Evolutionary conservation across 2,329 filamentous ascomycete species (phyloP).

Genomic region (Ilyonectria robusta): DNA sequence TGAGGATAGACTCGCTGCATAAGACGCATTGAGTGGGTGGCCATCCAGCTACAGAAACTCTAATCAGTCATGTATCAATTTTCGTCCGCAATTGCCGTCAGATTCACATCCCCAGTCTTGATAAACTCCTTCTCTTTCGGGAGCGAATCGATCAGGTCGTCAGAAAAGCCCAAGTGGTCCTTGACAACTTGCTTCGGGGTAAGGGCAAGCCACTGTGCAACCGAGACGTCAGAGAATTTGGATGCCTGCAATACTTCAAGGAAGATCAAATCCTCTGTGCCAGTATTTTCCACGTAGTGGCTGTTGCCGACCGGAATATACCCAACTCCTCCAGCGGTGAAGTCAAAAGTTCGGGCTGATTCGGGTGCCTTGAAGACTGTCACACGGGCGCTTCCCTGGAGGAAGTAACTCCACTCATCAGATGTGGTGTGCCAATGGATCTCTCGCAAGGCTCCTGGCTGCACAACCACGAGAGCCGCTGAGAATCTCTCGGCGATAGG

Average conservation of each 20-base stretch:
- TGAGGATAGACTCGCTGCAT: too few relatives aligned
- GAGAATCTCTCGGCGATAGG: conserved; percentile 16
- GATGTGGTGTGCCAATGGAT: conserved; percentile 22
- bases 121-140: conserved; percentile 23
- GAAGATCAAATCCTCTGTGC: conserved; percentile 20
- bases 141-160: conserved; percentile 13
- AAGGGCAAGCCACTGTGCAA: conserved; percentile 19
- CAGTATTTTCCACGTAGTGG: conserved; percentile 22
- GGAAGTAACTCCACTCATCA: conserved; percentile 23
- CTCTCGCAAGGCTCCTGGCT: conserved; percentile 19
- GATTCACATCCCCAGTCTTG: conserved; percentile 4
- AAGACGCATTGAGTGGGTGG: too few relatives aligned
- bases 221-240: conserved; percentile 19
- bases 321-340: conserved; percentile 17
- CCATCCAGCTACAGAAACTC: too few relatives aligned
- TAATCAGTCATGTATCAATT: too few relatives aligned
- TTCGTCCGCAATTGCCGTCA: too few relatives aligned
- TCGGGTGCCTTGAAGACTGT: conserved; percentile 19
- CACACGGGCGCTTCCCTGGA: conserved; percentile 15
- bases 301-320: conserved; percentile 22
- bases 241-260: conserved; percentile 14
- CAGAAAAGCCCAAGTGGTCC: conserved; percentile 10
- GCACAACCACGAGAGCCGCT: conserved; percentile 15
- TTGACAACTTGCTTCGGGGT: conserved; percentile 21
- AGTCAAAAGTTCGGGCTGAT: conserved; percentile 20